A percentile compares a stretch with the other conserved stretches of the same genome.
Evolutionary conservation across 768 basidiomycete genomes (phyloP).

Genomic region (Psilocybe subaeruginosa): DNA sequence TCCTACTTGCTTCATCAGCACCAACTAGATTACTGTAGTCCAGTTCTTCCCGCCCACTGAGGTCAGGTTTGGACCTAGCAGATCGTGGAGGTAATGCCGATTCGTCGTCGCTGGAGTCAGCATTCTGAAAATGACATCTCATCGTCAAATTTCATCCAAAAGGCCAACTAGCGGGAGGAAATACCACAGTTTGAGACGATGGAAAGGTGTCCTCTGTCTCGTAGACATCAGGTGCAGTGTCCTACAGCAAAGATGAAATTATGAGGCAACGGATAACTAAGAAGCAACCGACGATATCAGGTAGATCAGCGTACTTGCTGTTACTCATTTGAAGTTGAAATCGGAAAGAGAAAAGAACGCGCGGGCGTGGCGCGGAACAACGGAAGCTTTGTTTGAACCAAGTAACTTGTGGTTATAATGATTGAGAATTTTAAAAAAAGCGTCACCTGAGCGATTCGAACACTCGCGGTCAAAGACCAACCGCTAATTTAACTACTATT

Average conservation of each 20-base stretch:
- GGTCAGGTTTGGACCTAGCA: slow-evolving; percentile 39
- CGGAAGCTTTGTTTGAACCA: background rate
- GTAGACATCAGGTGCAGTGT: slow-evolving; percentile 90
- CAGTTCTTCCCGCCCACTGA: slow-evolving; percentile 61
- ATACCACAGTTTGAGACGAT: slow-evolving; percentile 51
- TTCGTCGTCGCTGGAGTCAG: slow-evolving; percentile 73
- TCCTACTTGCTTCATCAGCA: slow-evolving; percentile 68
- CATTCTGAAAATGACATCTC: slow-evolving; percentile 42
- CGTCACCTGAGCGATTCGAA: slow-evolving; percentile 55
- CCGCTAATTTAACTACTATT: slow-evolving; percentile 33
- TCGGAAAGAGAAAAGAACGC: background rate
- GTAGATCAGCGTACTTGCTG: slow-evolving; percentile 85
- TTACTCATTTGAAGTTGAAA: slow-evolving; percentile 47
- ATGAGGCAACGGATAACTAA: slow-evolving; percentile 8
- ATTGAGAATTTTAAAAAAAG: slow-evolving; percentile 25
- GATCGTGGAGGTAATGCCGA: slow-evolving; percentile 40
- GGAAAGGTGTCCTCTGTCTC: slow-evolving; percentile 85
- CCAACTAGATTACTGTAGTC: slow-evolving; percentile 67
- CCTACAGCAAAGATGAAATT: slow-evolving; percentile 45
- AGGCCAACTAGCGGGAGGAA: slow-evolving; percentile 20
- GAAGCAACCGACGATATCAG: slow-evolving; percentile 77
- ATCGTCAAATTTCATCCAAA: background rate
- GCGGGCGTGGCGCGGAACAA: background rate
- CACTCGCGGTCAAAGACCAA: slow-evolving; percentile 50
- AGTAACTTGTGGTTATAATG: background rate